Base-by-base conservation (phyloP, 257 asterid species). In the Coffea eugenioides region DNA sequence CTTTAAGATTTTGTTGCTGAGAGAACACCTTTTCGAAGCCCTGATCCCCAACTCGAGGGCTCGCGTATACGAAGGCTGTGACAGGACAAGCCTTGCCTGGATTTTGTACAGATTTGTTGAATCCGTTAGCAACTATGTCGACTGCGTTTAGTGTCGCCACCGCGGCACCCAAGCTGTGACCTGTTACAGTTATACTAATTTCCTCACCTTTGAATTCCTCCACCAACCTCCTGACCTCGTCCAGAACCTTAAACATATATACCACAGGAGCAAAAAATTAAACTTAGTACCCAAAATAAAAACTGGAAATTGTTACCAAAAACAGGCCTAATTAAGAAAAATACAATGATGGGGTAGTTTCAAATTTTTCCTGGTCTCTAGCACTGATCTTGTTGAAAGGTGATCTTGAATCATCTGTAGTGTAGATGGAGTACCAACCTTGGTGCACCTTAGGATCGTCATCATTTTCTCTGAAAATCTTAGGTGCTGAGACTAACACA, bases 131-230 rank as follows among this genome's bases (percentile, higher is more conserved):
- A 0, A 87, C 89, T 43, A 95, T 92, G 83, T 95, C 98, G 0
- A 82, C 85, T 20, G 95, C 98, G 43, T 86, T 93, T 41, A 95
- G 72, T 31, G 97, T 93, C 5, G 93, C 86, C 1, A 93, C 82
- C 5, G 97, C 90, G 0, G 97, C 98, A 0, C 98, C 98, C 49
- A 95, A 80, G 81, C 98, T 95, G 80, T 95, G 98, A 1, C 98
- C 98, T 8, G 91, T 83, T 20, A 92, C 77, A 9, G 93, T 93
- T 73, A 93, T 89, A 87, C 98, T 93, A 10, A 87, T 89, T 31
- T 93, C 91, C 59, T 91, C 98, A 13, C 85, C 65, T 86, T 91
- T 86, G 88, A 88, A 92, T 48, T 79, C 77, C 69, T 94, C 92
- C 0, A 94, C 97, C 79, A 91, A 76, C 78, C 91, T 78, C 34